Evolutionary conservation across 2,329 filamentous ascomycete species (phyloP).

Genomic region (Arachnomyces sp.): DNA sequence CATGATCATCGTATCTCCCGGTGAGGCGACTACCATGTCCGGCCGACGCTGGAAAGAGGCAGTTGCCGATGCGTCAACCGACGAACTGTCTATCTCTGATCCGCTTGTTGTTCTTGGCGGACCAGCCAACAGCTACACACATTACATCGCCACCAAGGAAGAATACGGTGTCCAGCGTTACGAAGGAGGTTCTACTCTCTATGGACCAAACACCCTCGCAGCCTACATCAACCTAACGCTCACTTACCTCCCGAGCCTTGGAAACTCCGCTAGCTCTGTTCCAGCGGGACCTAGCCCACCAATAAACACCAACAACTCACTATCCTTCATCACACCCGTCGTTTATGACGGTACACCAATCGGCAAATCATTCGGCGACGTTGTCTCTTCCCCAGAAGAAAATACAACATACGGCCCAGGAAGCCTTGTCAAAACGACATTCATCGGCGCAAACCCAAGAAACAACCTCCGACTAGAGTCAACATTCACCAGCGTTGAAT

Average conservation of each 20-base stretch:
- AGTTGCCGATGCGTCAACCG: slow-evolving; percentile 49
- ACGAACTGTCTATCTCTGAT: slow-evolving; percentile 41
- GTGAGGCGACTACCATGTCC: slow-evolving; percentile 88
- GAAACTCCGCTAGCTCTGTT: slow-evolving; percentile 34
- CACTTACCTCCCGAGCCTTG: slow-evolving; percentile 61
- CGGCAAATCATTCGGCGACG: slow-evolving; percentile 63
- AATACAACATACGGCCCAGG: slow-evolving; percentile 52
- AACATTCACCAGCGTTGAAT: slow-evolving; percentile 73
- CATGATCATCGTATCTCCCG: slow-evolving; percentile 74
- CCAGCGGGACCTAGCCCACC: slow-evolving; percentile 59
- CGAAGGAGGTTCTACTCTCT: slow-evolving; percentile 89
- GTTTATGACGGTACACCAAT: slow-evolving; percentile 62
- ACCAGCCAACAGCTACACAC: slow-evolving; percentile 83
- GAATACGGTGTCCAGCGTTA: slow-evolving; percentile 82
- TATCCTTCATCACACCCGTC: slow-evolving; percentile 74
- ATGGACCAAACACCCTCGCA: slow-evolving; percentile 71
- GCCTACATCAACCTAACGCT: slow-evolving; percentile 83
- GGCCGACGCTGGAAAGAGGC: slow-evolving; percentile 78
- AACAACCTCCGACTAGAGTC: slow-evolving; percentile 75
- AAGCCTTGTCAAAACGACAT: slow-evolving; percentile 57
- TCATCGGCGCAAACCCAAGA: slow-evolving; percentile 81
- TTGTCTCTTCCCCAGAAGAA: slow-evolving; percentile 49
- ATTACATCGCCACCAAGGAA: slow-evolving; percentile 71
- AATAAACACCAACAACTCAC: slow-evolving; percentile 66
- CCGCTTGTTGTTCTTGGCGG: slow-evolving; percentile 79